Evolutionary conservation across 202 grass and related monocot species (phyloP), one percentile per base, ranked within the genome.

Genomic region (Panicum virgatum): DNA sequence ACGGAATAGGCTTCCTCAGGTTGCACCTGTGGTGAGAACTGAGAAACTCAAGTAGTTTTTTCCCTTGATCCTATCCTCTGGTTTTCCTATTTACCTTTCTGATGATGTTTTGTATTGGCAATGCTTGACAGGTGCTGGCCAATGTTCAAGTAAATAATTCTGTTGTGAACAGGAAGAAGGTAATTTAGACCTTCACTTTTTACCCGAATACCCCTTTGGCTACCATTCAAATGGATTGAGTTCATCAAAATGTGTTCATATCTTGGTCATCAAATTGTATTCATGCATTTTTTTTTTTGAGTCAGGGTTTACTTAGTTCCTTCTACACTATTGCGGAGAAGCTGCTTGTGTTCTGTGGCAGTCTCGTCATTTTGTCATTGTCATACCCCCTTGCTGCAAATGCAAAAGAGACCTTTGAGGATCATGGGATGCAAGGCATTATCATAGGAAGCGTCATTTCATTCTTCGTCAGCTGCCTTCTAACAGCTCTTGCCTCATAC

Each of bases 321-420:
- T 56, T 74, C 32, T 56, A 74, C 32, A 74, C 71, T 56, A 74
- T 74, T 5, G 50, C 32, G 71, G 50, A 54, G 34, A 74, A 74
- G 11, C 19, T 74, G 32, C n/a, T 53, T 74, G 7, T 74, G 12
- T 74, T 74, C 50, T 74, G 48, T 74, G 50, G 19, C 20, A 54
- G 26, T 25, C 32, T 74, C 3, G 19, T 56, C 32, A 9, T 74
- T 39, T 23, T 36, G 19, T 74, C 71, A 39, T 38, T 54, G 30
- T 2, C n/a, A n/a, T n/a, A n/a, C n/a, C n/a, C 71, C 16, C 50
- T 56, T 39, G 30, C 50, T 54, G 48, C 32, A 74, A 74, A 56
- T 54, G 71, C 71, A 39, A 36, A 38, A 38, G 32, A 37, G 12
- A 9, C 11, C 5, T 74, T 56, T 56, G 20, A 74, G 11, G 50